Percentiles rank a stretch among this genome's conserved stretches.
Evolutionary conservation across 345 rosid genomes (phyloP).

Genomic region (Rhodamnia rubescens): DNA sequence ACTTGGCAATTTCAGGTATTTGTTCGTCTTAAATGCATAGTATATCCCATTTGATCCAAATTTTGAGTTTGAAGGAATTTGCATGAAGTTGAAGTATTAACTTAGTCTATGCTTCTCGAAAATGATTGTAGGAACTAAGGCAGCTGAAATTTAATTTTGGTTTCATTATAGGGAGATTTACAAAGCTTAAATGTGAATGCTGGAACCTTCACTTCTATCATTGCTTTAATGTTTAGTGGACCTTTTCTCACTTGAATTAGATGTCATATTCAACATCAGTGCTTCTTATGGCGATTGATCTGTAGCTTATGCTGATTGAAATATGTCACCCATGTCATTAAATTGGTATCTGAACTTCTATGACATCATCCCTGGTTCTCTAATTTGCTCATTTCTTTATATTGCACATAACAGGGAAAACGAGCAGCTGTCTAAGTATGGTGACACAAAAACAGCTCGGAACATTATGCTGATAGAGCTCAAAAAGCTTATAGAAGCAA

Average conservation of each 20-base stretch:
- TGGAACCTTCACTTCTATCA: neutral
- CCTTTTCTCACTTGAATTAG: neutral
- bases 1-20: slow-evolving; percentile 71
- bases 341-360: neutral
- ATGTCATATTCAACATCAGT: neutral
- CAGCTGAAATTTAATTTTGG: neutral
- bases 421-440: slow-evolving; percentile 64
- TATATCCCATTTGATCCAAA: neutral
- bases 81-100: neutral
- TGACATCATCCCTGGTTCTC: neutral
- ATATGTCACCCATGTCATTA: neutral
- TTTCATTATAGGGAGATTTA: neutral
- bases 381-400: neutral
- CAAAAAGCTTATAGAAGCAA: slow-evolving; percentile 65
- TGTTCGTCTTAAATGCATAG: neutral
- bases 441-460: slow-evolving; percentile 62
- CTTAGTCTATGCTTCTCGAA: neutral
- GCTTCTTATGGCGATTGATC: neutral
- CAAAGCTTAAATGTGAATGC: neutral
- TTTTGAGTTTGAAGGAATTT: neutral
- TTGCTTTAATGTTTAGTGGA: neutral
- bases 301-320: neutral
- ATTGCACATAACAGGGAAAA: slow-evolving; percentile 37
- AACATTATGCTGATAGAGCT: slow-evolving; percentile 60
- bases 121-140: neutral